These are phyloP conservation scores for grape (Vitis vinifera) DNA, from an alignment of 164 flowering plant species.

Conservation along the genomic window ASM3070453v1 NC_081805.1:3860501-3861000, in stretches of 20 bases:
- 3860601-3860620: slow-evolving; percentile 85
- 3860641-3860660: slow-evolving; percentile 54
- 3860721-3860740: slow-evolving; percentile 81
- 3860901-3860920: slow-evolving; percentile 81
- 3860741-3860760: slow-evolving; percentile 76
- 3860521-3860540: slow-evolving; percentile 54
- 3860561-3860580: slow-evolving; percentile 76
- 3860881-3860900: slow-evolving; percentile 98
- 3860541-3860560: slow-evolving; percentile 68
- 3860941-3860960: slow-evolving; percentile 87
- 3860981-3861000: slow-evolving; percentile 72
- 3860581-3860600: slow-evolving; percentile 48
- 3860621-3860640: slow-evolving; percentile 77
- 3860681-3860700: slow-evolving; percentile 71
- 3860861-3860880: slow-evolving; percentile 83
- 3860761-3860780: slow-evolving; percentile 72
- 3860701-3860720: slow-evolving; percentile 54
- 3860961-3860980: slow-evolving; percentile 78
- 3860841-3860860: slow-evolving; percentile 11
- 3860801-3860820: not conserved
- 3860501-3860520: slow-evolving; percentile 86
- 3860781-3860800: not conserved
- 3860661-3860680: slow-evolving; percentile 86
- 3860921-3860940: slow-evolving; percentile 60
- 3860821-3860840: not conserved